Evolutionary conservation across 768 basidiomycete species (phyloP), one percentile per base, ranked within the genome.

Genomic region (Cyclocybe aegerita): DNA sequence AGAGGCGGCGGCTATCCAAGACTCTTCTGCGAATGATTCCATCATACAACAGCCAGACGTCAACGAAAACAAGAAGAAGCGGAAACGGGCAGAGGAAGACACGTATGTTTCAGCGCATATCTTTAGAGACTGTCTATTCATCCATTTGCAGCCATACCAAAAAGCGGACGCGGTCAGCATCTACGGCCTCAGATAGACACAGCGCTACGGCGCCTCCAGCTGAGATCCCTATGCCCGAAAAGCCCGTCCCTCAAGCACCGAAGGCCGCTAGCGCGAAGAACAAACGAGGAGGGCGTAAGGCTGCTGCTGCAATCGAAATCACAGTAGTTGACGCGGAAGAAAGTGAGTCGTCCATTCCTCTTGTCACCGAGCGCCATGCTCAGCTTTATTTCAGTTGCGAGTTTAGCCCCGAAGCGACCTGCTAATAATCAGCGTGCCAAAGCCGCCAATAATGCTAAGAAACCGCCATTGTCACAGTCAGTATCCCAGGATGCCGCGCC

Each of bases 81-180:
- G 90, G 63, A 92, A 91, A 66, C 80, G 90, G 43, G 71, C 70
- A 29, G 88, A 88, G 17, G 88, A 89, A 44, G 89, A 90, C 58
- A 64, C 64, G 89, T 90, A 56, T 67, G 85, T 58, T 33, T 53
- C 14, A 23, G 16, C 40, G 8, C 46, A 36, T 39, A 37, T 43
- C 33, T 39, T 14, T 41, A 11, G 9, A 33, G 31, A 32, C 29
- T 37, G 23, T 30, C 32, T 35, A 23, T 44, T 52, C 40, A 50
- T 38, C 12, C 51, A 32, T 54, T 39, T 58, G 10, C 61, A 85
- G 81, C 49, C 64, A 59, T 36, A 67, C 79, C 46, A 82, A 83
- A 67, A 91, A 91, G 69, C 83, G 88, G 38, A 86, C 85, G 30
- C 77, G 89, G 69, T 92, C 90, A 38, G 79, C 82, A 41, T 91